These are phyloP conservation scores for Paralagenidium karlingii DNA, from an alignment of 352 stramenopile species.

Conservation along the genomic window DNA sequence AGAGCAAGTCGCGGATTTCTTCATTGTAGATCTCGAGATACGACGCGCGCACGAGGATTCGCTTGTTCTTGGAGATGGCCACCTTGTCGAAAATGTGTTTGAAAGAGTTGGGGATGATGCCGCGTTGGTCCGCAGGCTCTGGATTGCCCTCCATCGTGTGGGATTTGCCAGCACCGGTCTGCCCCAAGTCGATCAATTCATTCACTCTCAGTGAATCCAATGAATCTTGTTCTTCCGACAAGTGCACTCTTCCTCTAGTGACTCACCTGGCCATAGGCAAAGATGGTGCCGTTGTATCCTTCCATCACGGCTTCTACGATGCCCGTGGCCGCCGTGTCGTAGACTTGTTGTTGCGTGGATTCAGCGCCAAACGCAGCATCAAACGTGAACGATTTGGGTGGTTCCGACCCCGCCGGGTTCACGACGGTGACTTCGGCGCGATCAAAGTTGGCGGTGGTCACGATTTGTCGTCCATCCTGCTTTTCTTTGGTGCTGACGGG, in stretches of 20 bases:
- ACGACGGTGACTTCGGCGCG: constrained; percentile 81
- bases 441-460: constrained; percentile 83
- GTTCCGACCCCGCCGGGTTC: constrained; percentile 73
- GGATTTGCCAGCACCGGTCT: constrained; percentile 84
- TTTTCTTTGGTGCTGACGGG: constrained; percentile 92
- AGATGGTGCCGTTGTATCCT: constrained; percentile 90
- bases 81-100: constrained; percentile 86
- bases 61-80: constrained; percentile 83
- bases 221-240: no score
- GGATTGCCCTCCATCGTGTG: constrained; percentile 78
- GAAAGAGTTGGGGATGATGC: constrained; percentile 86
- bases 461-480: constrained; percentile 81
- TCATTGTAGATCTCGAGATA: constrained; percentile 99
- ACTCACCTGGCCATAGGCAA: constrained; percentile 83
- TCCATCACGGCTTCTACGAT: constrained; percentile 88
- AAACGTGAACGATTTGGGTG: constrained; percentile 94
- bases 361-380: constrained; percentile 92
- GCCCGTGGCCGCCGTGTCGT: constrained; percentile 76
- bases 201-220: neutral
- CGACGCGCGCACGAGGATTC: constrained; percentile 92
- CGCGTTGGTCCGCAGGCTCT: constrained; percentile 50
- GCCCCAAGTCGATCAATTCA: constrained; percentile 1
- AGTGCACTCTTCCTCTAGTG: no score
- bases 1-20: constrained; percentile 93
- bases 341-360: constrained; percentile 91